A percentile compares a stretch with the other conserved stretches of the same genome.
Evolutionary conservation across 2,329 filamentous ascomycete genomes (phyloP).

Genomic region (Aspergillus proliferans): DNA sequence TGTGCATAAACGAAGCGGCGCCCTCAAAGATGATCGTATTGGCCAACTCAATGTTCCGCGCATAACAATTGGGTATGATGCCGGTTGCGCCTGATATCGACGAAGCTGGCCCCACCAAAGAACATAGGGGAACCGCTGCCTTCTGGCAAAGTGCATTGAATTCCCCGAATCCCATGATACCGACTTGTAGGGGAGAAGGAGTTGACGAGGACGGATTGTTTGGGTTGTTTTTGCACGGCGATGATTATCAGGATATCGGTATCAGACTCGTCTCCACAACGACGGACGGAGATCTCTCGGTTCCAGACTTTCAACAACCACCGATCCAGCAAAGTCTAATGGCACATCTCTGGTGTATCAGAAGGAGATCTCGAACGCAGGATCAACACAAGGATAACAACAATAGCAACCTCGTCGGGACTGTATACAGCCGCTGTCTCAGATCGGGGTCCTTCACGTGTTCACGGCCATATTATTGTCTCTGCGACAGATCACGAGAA

Average conservation of each 20-base stretch:
- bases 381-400: conserved; percentile 1
- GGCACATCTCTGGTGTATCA: not conserved
- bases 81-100: conserved; percentile 63
- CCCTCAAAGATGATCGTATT: conserved; percentile 98
- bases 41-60: conserved; percentile 87
- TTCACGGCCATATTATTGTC: not conserved
- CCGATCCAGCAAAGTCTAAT: not conserved
- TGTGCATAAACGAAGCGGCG: conserved; percentile 86
- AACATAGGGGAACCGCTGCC: conserved; percentile 80
- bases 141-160: conserved; percentile 81
- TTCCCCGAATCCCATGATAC: conserved; percentile 71
- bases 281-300: conserved; percentile 12
- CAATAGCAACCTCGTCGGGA: conserved; percentile 1
- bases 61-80: conserved; percentile 86
- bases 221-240: conserved; percentile 16
- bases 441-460: not conserved
- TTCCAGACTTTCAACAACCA: not conserved
- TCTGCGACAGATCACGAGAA: conserved; percentile 21
- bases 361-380: too few species aligned
- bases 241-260: conserved; percentile 16
- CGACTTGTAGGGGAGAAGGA: conserved; percentile 13
- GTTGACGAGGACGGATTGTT: conserved; percentile 11
- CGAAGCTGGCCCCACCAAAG: conserved; percentile 65
- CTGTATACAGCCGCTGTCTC: not conserved
- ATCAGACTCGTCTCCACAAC: conserved; percentile 26